These are phyloP conservation scores for Dothideomycetes sp. DNA, from an alignment of 2,329 filamentous ascomycete genomes.

Conservation along the genomic window DNA sequence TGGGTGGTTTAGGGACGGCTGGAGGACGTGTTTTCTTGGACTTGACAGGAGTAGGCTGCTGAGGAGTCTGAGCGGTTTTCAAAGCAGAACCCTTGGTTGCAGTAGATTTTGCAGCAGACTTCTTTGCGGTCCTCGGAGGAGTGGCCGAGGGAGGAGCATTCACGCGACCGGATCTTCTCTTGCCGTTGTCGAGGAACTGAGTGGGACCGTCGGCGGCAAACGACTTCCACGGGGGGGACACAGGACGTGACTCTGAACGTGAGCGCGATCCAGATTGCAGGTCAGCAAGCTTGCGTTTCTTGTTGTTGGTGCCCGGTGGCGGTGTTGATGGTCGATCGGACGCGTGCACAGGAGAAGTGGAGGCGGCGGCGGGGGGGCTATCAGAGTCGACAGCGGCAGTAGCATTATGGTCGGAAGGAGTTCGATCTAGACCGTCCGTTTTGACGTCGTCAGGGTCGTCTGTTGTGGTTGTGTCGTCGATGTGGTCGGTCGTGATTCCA, in stretches of 20 bases:
- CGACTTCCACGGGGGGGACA: constrained; percentile 78
- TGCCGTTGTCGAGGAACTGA: constrained; percentile 60
- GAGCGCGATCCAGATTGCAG: constrained; percentile 20
- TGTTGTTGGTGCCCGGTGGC: constrained; percentile 31
- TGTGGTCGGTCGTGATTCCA: constrained; percentile 12
- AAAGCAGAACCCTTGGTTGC: constrained; percentile 1
- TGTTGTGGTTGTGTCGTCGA: constrained; percentile 1
- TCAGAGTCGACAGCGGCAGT: too few relatives aligned
- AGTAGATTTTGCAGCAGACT: background rate
- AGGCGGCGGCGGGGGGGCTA: constrained; percentile 14
- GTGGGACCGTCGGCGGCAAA: constrained; percentile 78
- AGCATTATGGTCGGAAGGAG: constrained; percentile 1
- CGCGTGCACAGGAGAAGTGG: too few relatives aligned
- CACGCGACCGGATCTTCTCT: constrained; percentile 52
- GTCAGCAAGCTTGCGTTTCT: constrained; percentile 52
- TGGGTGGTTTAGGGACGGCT: constrained; percentile 1
- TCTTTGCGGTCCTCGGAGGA: constrained; percentile 1
- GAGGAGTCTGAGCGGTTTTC: constrained; percentile 6
- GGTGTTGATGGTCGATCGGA: constrained; percentile 3
- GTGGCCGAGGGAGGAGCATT: constrained; percentile 34
- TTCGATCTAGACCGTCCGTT: too few relatives aligned
- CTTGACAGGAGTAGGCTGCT: constrained; percentile 2
- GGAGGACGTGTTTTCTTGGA: background rate
- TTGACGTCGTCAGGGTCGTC: constrained; percentile 2
- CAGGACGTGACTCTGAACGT: constrained; percentile 20